Evolutionary conservation across 306 rosid species (phyloP).

Genomic region (Vigna radiata): DNA sequence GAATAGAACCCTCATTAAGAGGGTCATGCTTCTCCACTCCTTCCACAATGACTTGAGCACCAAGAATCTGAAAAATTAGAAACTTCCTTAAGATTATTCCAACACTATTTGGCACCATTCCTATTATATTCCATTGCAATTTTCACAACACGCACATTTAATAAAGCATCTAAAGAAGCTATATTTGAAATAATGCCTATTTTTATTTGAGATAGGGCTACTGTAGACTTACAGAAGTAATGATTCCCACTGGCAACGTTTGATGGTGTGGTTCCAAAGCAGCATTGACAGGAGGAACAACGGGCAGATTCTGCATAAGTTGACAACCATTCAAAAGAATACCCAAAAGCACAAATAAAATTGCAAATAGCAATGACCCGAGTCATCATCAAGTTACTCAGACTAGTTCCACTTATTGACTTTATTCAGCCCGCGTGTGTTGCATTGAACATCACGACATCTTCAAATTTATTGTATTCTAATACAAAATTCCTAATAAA

Average conservation of each 20-base stretch:
- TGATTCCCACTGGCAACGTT: slow-evolving; percentile 75
- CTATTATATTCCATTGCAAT: neutral
- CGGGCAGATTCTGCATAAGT: slow-evolving; percentile 73
- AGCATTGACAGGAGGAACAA: slow-evolving; percentile 70
- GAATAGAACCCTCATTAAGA: slow-evolving; percentile 84
- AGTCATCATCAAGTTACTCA: neutral
- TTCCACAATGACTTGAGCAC: slow-evolving; percentile 81
- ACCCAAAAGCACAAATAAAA: slow-evolving; percentile 27
- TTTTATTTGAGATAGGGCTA: neutral
- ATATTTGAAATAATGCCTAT: slow-evolving; percentile 11
- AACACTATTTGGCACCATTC: slow-evolving; percentile 22
- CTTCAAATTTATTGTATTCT: slow-evolving; percentile 2
- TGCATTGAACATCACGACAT: slow-evolving; percentile 5
- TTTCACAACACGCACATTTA: neutral
- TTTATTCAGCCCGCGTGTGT: neutral
- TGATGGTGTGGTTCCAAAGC: slow-evolving; percentile 75
- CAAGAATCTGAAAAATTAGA: slow-evolving; percentile 63
- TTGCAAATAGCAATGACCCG: slow-evolving; percentile 19
- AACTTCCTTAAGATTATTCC: slow-evolving; percentile 31
- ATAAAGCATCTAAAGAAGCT: slow-evolving; percentile 29
- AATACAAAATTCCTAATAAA: slow-evolving; percentile 17
- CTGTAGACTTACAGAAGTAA: slow-evolving; percentile 73
- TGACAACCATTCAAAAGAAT: slow-evolving; percentile 35
- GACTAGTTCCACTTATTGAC: slow-evolving; percentile 4
- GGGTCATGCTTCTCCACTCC: slow-evolving; percentile 86